phyloP scores from a whole-genome alignment of 148 eudicot species.

The Silene conica region DNA sequence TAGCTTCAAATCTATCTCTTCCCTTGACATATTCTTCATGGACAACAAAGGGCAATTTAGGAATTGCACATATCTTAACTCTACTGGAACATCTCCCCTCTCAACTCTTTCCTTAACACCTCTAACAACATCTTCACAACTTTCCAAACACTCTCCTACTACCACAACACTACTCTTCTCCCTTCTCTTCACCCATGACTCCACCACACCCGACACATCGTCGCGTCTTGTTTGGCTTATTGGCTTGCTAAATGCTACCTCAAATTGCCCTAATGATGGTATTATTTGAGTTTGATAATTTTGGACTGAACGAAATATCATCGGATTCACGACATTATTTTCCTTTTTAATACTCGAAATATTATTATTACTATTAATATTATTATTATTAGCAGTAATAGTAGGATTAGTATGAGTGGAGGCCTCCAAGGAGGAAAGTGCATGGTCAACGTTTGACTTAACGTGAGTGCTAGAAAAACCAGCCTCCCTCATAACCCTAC shows the following conservation, averaged over 20 bases:
- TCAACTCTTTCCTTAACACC: constrained; percentile 53
- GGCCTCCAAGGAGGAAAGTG: constrained; percentile 38
- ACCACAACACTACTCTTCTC: constrained; percentile 51
- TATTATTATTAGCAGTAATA: background rate
- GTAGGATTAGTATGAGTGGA: constrained; percentile 27
- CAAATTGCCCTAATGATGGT: constrained; percentile 22
- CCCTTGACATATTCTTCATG: constrained; percentile 44
- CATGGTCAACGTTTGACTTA: constrained; percentile 65
- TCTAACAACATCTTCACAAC: constrained; percentile 51
- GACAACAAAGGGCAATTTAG: constrained; percentile 52
- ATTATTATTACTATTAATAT: constrained; percentile 13
- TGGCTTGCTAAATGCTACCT: constrained; percentile 19
- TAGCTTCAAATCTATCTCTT: constrained; percentile 59
- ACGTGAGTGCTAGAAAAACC: constrained; percentile 81
- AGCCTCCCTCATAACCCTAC: constrained; percentile 94
- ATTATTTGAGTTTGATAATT: constrained; percentile 17
- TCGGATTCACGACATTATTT: constrained; percentile 6
- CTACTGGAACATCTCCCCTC: constrained; percentile 54
- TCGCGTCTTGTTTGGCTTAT: constrained; percentile 26
- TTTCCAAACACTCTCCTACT: constrained; percentile 46
- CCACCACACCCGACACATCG: constrained; percentile 46
- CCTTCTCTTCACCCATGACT: constrained; percentile 43
- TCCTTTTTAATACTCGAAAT: background rate
- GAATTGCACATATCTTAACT: constrained; percentile 53
- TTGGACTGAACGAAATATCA: background rate